A percentile compares a stretch with the other conserved stretches of the same genome.
phyloP scores from a whole-genome alignment of 2,329 filamentous ascomycete genomes.

The Sclerotinia minor region DNA sequence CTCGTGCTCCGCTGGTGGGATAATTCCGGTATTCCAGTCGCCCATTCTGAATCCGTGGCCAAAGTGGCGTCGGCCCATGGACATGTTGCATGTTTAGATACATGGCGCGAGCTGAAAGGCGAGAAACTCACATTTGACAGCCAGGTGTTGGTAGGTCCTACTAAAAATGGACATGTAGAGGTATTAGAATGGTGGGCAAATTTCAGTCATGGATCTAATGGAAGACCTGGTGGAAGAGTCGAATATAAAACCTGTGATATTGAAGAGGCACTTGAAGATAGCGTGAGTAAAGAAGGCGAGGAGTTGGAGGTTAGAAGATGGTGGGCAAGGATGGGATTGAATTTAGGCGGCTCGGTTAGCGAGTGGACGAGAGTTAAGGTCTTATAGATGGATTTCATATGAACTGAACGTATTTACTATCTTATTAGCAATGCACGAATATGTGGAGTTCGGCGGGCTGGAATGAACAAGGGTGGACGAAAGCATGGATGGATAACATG shows the following conservation, averaged over 20 bases:
- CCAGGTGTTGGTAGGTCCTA: slow-evolving; percentile 81
- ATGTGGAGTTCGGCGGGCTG: background rate
- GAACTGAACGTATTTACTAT: background rate
- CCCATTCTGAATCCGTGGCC: slow-evolving; percentile 77
- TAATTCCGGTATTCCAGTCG: slow-evolving; percentile 73
- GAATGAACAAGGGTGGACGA: background rate
- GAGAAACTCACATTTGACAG: slow-evolving; percentile 77
- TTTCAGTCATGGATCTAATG: slow-evolving; percentile 54
- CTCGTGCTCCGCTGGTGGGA: slow-evolving; percentile 87
- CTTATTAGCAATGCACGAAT: background rate
- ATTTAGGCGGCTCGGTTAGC: slow-evolving; percentile 66
- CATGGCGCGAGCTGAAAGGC: slow-evolving; percentile 75
- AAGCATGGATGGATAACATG: slow-evolving; percentile 2
- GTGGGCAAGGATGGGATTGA: slow-evolving; percentile 79
- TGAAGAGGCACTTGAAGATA: slow-evolving; percentile 90
- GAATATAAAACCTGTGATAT: slow-evolving; percentile 96
- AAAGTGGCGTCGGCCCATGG: slow-evolving; percentile 84
- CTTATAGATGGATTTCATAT: slow-evolving; percentile 29
- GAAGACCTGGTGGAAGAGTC: slow-evolving; percentile 62
- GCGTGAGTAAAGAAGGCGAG: slow-evolving; percentile 59
- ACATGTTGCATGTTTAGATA: slow-evolving; percentile 77
- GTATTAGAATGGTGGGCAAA: slow-evolving; percentile 92
- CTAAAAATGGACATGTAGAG: slow-evolving; percentile 78
- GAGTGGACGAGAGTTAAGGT: slow-evolving; percentile 71
- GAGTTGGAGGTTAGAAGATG: slow-evolving; percentile 74